Evolutionary conservation across 202 grass and related monocot genomes (phyloP), one percentile per base, ranked within the genome.

Genomic region (Eragrostis tef): DNA sequence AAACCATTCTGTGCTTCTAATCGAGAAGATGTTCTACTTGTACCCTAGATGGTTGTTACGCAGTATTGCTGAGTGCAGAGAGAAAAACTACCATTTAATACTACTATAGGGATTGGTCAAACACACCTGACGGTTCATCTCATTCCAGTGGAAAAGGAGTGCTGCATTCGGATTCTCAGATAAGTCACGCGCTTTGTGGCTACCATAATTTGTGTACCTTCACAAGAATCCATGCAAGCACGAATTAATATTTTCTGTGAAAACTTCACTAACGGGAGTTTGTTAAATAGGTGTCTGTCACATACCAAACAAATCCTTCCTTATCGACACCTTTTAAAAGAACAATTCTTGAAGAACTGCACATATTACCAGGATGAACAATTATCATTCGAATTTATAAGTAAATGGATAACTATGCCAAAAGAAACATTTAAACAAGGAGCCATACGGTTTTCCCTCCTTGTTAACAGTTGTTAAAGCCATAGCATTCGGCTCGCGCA

Each of bases 121-220:
- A 75, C 69, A 86, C 59, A 97, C 94, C 91, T 97, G 91, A 46
- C 91, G 87, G 46, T 97, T 92, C 85, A 97, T 93, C 79, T 89
- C 71, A 87, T 94, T 94, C 94, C 94, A 97, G 52, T 89, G 88
- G 87, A 97, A 97, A 89, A 97, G 91, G 75, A 97, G 89, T 42
- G 94, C 90, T 27, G 91, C 91, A 51, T 90, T 80, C 62, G 86
- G 84, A 90, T 97, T 94, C 79, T 94, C 91, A 49, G 78, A 94
- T 68, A 97, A 87, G 19, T 97, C 94, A 61, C 68, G 82, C 5
- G 82, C 94, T 75, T 97, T 97, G 70, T 14, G 84, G 83, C 94
- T 92, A 74, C 74, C 91, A 75, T 97, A 97, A 79, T 97, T 97
- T 85, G 94, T 94, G 73, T 88, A 97, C 94, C 94, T 94, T 68